Base-by-base conservation (phyloP, 345 rosid species). In the Brassica juncea region DNA sequence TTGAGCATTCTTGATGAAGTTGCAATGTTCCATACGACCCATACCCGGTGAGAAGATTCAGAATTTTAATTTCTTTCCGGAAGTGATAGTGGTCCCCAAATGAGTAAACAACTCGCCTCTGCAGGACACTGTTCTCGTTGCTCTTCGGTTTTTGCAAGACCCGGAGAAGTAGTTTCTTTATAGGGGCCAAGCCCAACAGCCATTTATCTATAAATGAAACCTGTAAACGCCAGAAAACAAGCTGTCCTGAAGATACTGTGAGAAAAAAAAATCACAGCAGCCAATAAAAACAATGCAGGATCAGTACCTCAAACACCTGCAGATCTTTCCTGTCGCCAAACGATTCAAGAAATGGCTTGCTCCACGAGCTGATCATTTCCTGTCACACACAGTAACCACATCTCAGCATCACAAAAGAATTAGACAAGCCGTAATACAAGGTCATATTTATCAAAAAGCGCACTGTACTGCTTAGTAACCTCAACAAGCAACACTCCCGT, bases 31-130 rank as follows among this genome's bases (percentile, higher is more conserved):
- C 19, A 19, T 19, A 19, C 19, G 19, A 19, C 27, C 4, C 16
- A 15, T 92, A 94, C 99, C 98, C 99, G 5, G 99, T 87, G 58
- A 93, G 94, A 86, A 95, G 97, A 84, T 95, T 95, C 75, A 91
- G 77, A 77, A 95, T 84, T 78, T 87, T 90, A 19, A 88, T 88
- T 61, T 90, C 91, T 85, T 93, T 95, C 52, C 99, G 77, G 79
- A 95, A 91, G 85, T 87, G 77, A 76, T 91, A 95, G 74, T 95
- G 94, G 83, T 95, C 96, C 21, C 97, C 98, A 57, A 95, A 95
- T 2, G 92, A 87, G 83, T 92, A 95, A 67, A 80, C 92, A 77
- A 67, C 74, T 81, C 88, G 92, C 83, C 86, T 90, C 77, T 86
- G 89, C 34, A 90, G 86, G 16, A 72, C 75, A 63, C 71, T 84